Evolutionary conservation across 768 basidiomycete genomes (phyloP).

Genomic region (Psilocybe cubensis): DNA sequence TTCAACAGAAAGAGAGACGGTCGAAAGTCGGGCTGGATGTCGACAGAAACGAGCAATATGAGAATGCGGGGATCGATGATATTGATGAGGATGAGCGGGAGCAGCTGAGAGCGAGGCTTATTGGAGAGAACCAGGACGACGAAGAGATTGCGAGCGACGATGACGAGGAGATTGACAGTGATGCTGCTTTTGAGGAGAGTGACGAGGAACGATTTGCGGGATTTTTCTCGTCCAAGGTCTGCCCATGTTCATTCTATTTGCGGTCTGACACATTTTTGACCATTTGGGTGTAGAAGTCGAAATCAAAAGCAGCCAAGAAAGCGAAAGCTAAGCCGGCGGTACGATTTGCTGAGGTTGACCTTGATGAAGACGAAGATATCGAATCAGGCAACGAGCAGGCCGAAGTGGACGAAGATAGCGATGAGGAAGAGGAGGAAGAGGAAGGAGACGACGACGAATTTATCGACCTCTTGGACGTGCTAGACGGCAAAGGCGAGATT

Average conservation of each 20-base stretch:
- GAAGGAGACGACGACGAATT: constrained; percentile 57
- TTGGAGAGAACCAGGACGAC: constrained; percentile 55
- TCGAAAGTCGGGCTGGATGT: constrained; percentile 56
- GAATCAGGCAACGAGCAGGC: constrained; percentile 39
- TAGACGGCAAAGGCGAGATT: constrained; percentile 63
- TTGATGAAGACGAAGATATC: constrained; percentile 59
- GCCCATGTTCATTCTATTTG: constrained; percentile 19
- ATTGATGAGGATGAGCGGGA: constrained; percentile 42
- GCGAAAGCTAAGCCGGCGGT: constrained; percentile 33
- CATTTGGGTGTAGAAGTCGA: constrained; percentile 26
- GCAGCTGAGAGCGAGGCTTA: constrained; percentile 46
- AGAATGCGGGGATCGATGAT: constrained; percentile 44
- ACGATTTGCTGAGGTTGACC: constrained; percentile 59
- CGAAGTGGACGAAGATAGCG: constrained; percentile 35
- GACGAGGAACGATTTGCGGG: constrained; percentile 81
- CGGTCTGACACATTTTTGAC: constrained; percentile 10
- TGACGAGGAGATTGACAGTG: constrained; percentile 87
- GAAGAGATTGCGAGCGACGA: constrained; percentile 66
- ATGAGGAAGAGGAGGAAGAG: constrained; percentile 49
- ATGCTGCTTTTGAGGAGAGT: constrained; percentile 81
- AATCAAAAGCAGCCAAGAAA: constrained; percentile 30
- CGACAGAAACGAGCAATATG: constrained; percentile 56
- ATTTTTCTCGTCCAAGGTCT: constrained; percentile 54
- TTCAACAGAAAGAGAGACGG: constrained; percentile 52
- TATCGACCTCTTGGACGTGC: constrained; percentile 65